Base-by-base conservation (phyloP, 108 stramenopile species). In the Cyclotella cryptica region DNA sequence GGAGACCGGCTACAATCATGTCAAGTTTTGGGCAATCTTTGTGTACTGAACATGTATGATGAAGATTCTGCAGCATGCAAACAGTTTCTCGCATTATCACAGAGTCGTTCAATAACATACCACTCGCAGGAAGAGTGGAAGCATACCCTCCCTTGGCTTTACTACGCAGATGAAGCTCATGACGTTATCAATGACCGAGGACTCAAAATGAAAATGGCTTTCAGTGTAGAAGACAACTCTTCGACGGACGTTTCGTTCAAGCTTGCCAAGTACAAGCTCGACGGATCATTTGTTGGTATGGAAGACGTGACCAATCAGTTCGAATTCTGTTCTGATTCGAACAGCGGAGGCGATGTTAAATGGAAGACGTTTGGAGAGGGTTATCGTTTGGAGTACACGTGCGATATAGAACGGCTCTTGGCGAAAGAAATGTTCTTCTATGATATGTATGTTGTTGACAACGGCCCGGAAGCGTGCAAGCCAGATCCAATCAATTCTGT, bases 371-470 rank as follows among this genome's bases (percentile, higher is more conserved):
- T 92, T 54, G 93, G 88, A 19, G 58, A 75, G 24, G 63, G 83
- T 35, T 69, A 79, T 65, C 49, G 71, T 17, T 27, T 55, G 15
- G 58, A 80, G 5, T 91, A 87, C 66, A 30, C 18, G 8, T 94
- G 93, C 66, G 58, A 86, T 55, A 51, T 92, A 41, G 51, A 59
- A 45, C 60, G 43, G 12, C 72, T 92, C 9, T n/a, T 89, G 13
- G 55, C 41, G 3, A 41, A 84, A n/a, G 87, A 91, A 26, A 84
- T 71, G 55, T 79, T 77, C 59, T 86, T 94, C 46, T 94, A 91
- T 66, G 93, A 94, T 49, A 65, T 90, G 14, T 92, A 86, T 78
- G 26, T 92, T 28, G 85, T 89, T 26, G 93, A 94, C 69, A 64
- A 84, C 46, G 75, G 72, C n/a, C 15, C 47, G n/a, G 69, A 84